phyloP scores from a whole-genome alignment of 164 flowering plant species.

The Akebia trifoliata region DNA sequence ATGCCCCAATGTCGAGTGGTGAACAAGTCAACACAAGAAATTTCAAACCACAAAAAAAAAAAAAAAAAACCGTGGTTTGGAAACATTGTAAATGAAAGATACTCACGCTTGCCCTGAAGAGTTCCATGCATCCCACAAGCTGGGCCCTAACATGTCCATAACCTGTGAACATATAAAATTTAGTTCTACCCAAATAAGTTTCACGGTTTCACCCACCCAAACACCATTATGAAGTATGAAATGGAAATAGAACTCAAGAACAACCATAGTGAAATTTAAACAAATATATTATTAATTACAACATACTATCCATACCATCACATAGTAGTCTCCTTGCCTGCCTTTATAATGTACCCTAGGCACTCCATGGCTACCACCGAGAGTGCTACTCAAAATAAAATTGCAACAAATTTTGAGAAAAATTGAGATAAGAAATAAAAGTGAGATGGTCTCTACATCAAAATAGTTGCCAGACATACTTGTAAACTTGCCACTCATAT shows the following conservation, averaged over 20 bases:
- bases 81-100: neutral
- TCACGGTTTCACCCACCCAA: neutral
- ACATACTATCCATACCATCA: constrained; percentile 50
- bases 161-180: constrained; percentile 41
- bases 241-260: neutral
- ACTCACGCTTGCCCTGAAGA: constrained; percentile 83
- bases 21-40: no score
- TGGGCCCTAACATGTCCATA: constrained; percentile 94
- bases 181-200: neutral
- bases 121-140: constrained; percentile 96
- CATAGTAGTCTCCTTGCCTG: constrained; percentile 81
- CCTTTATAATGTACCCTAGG: constrained; percentile 89
- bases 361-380: constrained; percentile 86
- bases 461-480: constrained; percentile 34
- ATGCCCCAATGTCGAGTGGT: no score
- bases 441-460: neutral
- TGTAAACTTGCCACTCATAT: constrained; percentile 93
- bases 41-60: neutral
- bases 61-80: neutral
- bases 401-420: neutral
- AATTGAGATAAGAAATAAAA: neutral
- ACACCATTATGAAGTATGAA: neutral
- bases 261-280: neutral
- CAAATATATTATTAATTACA: neutral
- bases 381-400: constrained; percentile 36